Conservation (phyloP, 208 protist genomes). For the Lotmaria passim region DNA sequence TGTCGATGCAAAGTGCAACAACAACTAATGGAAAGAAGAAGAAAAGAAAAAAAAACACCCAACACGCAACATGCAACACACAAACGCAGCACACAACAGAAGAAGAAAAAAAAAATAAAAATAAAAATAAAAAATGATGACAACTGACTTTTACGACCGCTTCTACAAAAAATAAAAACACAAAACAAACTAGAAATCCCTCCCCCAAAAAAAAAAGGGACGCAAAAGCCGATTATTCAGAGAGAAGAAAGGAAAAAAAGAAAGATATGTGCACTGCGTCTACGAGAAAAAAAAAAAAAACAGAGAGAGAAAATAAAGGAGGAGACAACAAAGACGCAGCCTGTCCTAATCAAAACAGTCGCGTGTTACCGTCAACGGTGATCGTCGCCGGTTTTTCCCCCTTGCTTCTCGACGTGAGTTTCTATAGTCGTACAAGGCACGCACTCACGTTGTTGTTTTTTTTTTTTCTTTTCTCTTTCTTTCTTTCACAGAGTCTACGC, state of each 20-base stretch:
- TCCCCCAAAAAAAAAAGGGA: conserved; percentile 13
- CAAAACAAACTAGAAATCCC: no score
- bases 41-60: conserved; percentile 8
- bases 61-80: not conserved
- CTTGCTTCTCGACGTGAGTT: not conserved
- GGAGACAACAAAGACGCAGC: conserved; percentile 5
- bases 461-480: no score
- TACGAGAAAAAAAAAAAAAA: not conserved
- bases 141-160: no score
- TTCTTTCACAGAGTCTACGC: no score
- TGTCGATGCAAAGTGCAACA: no score
- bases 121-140: conserved; percentile 2
- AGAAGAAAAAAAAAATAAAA: conserved; percentile 16
- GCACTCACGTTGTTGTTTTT: no score
- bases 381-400: not conserved
- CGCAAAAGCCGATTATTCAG: not conserved
- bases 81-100: not conserved
- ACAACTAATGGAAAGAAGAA: not conserved
- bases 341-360: no score
- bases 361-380: no score
- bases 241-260: conserved; percentile 1
- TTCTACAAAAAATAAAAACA: no score
- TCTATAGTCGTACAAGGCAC: no score
- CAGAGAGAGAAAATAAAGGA: conserved; percentile 17
- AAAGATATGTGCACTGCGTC: conserved; percentile 4